Base-by-base conservation (phyloP, 208 protist species). In the Leishmania amazonensis region DNA sequence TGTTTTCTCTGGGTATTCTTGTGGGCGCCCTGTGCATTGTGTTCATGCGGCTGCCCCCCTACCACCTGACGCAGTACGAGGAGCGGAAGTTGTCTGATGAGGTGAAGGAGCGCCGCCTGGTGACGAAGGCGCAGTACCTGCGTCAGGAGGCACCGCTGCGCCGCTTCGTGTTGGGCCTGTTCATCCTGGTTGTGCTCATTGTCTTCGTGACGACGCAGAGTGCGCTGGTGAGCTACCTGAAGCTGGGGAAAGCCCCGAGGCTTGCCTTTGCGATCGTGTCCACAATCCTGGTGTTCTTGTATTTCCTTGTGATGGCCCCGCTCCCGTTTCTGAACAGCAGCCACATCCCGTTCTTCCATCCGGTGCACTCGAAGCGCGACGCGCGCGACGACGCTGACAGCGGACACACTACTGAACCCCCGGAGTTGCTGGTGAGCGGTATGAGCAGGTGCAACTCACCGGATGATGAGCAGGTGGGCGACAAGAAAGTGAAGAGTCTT, bases 11-110 rank as follows among this genome's bases (percentile, higher is more conserved):
- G 24, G 83, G 75, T 5, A 58, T 81, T n/a, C 47, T 87, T 40
- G 76, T 84, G 0, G 78, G 76, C 24, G 38, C 79, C 8, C 75
- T 88, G 54, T 76, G 67, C 73, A 86, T 93, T 57, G 73, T 87
- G 49, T 88, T 85, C 54, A 67, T 93, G 75, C 86, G 88, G 40
- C 84, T 94, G 51, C 90, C 90, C 65, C 45, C 74, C 38, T 95
- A 95, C 85, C 88, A 92, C 72, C 81, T 95, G 19, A 89, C 86
- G 51, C 82, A 85, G 54, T 88, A 84, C 62, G 81, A 93, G 81
- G 7, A 76, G 72, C 64, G 45, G 45, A 68, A 79, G 70, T 73
- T 95, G 40, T 81, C 82, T 6, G 79, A 73, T 11, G 87, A 90
- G 58, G 85, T 91, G 78, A 83, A 84, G 57, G 73, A 87, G 76